Base-by-base conservation (phyloP, 2,329 filamentous ascomycete genomes). In the Neonectria ditissima region DNA sequence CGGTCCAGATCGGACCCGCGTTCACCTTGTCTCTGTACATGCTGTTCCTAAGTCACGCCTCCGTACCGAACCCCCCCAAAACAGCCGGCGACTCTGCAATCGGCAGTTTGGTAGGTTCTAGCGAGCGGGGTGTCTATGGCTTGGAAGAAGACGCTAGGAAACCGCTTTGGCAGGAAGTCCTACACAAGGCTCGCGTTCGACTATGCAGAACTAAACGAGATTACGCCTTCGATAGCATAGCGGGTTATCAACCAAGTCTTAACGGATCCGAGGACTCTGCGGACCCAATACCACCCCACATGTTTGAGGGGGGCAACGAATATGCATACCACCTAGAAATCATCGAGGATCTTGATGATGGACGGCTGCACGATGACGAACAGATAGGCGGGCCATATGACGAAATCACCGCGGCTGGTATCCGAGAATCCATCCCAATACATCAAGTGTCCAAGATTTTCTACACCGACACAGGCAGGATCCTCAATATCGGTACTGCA, bases 11-110 rank as follows among this genome's bases (percentile, higher is more conserved):
- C 63, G 96, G 96, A 0, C 94, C 95, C 0, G 88, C 90, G 0
- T 98, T 97, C 73, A 91, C 88, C 0, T 78, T 98, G 8, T 97
- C 94, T 0, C 81, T 98, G 69, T 99, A 98, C 78, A 97, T 98
- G 94, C 86, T 98, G 1, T 99, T 98, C 73, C 85, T 90, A 2
- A 92, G 93, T 2, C 94, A 98, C 77, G 82, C 90, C 4, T 81
- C 82, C 9, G 56, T 59, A 3, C 28, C 65, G n/a, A 57, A 59
- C 18, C 60, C 71, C 50, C 51, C 66, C 5, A 20, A 22, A 26
- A 24, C 63, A 26, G 24, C 52, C 18, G 61, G 51, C 48, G 32
- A 54, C 24, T 6, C 60, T 11, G 20, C 26, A 22, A 37, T 53
- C n/a, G 41, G 51, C 47, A 26, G 55, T 39, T 20, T 44, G 8